phyloP scores from a whole-genome alignment of 306 rosid species.

The Ormosia semicastrata region DNA sequence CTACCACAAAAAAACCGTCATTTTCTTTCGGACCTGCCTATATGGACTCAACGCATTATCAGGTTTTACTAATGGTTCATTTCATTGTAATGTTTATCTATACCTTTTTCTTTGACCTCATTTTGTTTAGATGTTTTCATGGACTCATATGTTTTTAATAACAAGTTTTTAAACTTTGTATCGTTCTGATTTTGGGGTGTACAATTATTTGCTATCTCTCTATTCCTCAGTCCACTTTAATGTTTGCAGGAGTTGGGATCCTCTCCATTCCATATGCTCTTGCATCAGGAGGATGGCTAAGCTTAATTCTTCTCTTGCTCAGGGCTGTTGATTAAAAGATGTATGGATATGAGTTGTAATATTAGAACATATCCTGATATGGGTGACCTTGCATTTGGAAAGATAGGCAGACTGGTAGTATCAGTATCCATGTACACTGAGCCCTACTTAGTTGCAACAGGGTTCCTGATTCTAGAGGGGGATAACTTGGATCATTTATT shows the following conservation, averaged over 20 bases:
- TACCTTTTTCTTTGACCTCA: too few species aligned
- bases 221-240: too few species aligned
- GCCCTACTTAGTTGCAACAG: slow-evolving; percentile 70
- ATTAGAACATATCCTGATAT: slow-evolving; percentile 72
- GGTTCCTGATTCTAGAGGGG: slow-evolving; percentile 79
- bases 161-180: too few species aligned
- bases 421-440: slow-evolving; percentile 61
- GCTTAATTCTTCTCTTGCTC: slow-evolving; percentile 62
- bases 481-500: slow-evolving; percentile 66
- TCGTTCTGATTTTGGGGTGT: background rate
- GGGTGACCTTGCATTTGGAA: slow-evolving; percentile 78
- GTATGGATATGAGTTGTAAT: slow-evolving; percentile 63
- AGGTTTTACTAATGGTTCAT: too few species aligned
- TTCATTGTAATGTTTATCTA: too few species aligned
- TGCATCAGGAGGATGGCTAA: slow-evolving; percentile 82
- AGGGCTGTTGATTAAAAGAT: slow-evolving; percentile 60
- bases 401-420: slow-evolving; percentile 48
- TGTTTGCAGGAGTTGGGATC: slow-evolving; percentile 73
- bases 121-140: too few species aligned
- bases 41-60: slow-evolving; percentile 34
- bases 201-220: too few species aligned
- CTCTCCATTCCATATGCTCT: slow-evolving; percentile 84
- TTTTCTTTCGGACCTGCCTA: slow-evolving; percentile 9
- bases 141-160: too few species aligned
- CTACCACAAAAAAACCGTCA: background rate